These are phyloP conservation scores for Helicocarpus griseus DNA, from an alignment of 2,329 filamentous ascomycete species.

Conservation along the genomic window DNA sequence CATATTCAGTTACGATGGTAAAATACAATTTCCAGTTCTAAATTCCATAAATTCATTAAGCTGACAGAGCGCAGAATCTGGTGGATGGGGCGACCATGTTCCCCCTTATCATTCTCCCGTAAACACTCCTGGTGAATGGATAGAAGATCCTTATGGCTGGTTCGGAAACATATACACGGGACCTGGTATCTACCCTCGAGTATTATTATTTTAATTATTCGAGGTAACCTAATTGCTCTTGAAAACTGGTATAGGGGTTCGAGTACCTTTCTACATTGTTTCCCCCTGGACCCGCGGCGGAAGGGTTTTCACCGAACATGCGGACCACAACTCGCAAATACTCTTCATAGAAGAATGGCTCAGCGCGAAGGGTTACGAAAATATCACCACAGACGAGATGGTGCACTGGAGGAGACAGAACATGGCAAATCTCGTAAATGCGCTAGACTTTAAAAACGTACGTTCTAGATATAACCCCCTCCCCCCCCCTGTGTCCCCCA, in stretches of 20 bases:
- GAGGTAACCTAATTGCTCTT: not conserved
- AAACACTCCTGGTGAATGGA: slow-evolving; percentile 45
- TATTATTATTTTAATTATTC: not conserved
- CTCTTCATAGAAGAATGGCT: slow-evolving; percentile 46
- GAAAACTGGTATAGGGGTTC: slow-evolving; percentile 29
- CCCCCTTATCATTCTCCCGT: slow-evolving; percentile 41
- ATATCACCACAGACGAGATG: slow-evolving; percentile 35
- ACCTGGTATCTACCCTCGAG: slow-evolving; percentile 20
- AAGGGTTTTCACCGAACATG: slow-evolving; percentile 45
- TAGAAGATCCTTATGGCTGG: slow-evolving; percentile 35
- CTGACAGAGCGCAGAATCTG: slow-evolving; percentile 33
- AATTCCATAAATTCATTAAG: not conserved
- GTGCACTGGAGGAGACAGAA: slow-evolving; percentile 38
- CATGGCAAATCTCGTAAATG: slow-evolving; percentile 41
- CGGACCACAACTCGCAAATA: slow-evolving; percentile 48
- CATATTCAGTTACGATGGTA: slow-evolving; percentile 43
- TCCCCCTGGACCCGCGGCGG: slow-evolving; percentile 47
- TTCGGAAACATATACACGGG: slow-evolving; percentile 37
- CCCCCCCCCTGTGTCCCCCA: too few species aligned
- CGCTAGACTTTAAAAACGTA: slow-evolving; percentile 36
- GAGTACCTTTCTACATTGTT: slow-evolving; percentile 47
- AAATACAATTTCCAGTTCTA: not conserved
- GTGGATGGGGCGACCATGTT: slow-evolving; percentile 48
- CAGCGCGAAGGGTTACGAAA: slow-evolving; percentile 31
- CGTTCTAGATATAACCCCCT: not conserved